phyloP scores from a whole-genome alignment of 257 asterid species.

The Solanum sejunctum region DNA sequence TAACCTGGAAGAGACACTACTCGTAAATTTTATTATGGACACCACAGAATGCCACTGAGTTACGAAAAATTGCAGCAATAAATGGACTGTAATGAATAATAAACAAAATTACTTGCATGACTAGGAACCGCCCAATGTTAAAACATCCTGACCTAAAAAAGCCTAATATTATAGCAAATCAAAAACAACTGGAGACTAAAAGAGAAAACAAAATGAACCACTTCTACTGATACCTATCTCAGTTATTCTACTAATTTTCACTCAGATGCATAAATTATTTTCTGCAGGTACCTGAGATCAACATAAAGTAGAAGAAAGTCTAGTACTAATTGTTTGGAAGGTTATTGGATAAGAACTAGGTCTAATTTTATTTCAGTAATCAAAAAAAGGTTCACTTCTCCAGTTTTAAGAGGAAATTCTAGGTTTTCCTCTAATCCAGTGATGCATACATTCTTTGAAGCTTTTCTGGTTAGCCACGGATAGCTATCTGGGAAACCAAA shows the following conservation, averaged over 20 bases:
- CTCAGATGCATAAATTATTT: not conserved
- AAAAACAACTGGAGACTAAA: not conserved
- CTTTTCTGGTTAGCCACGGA: not conserved
- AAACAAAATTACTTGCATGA: not conserved
- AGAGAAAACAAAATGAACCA: not conserved
- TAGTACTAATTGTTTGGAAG: not conserved
- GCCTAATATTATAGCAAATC: not conserved
- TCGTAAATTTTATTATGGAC: not conserved
- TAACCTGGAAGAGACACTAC: not conserved
- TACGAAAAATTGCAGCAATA: not conserved
- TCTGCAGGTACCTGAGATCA: not conserved
- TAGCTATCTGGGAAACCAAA: not conserved
- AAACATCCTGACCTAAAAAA: not conserved
- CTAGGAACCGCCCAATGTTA: not conserved
- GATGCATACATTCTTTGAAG: not conserved
- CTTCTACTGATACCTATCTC: not conserved
- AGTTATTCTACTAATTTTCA: not conserved
- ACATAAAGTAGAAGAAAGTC: not conserved
- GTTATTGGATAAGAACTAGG: not conserved
- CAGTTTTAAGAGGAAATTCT: not conserved
- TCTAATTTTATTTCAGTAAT: not conserved
- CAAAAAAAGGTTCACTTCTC: not conserved
- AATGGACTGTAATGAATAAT: not conserved
- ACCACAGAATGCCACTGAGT: not conserved
- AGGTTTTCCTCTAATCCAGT: not conserved